Conservation (phyloP, 306 rosid species). For the Biancaea sappan region DNA sequence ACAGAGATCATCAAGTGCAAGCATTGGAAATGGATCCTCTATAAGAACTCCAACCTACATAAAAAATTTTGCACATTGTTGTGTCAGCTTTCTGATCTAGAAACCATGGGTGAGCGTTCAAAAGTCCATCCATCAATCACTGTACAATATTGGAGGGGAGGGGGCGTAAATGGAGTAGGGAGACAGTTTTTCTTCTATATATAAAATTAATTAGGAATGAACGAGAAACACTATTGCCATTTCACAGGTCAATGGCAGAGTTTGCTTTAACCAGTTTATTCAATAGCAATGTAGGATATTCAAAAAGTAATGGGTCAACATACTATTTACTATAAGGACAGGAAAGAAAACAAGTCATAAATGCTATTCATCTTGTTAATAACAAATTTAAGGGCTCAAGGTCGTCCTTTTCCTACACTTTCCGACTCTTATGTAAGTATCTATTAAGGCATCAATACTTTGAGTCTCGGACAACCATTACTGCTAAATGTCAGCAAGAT, state of each 20-base stretch:
- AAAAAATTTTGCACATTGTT: slow-evolving; percentile 26
- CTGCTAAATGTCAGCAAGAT: not conserved
- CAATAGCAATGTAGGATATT: not conserved
- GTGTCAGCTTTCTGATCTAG: slow-evolving; percentile 12
- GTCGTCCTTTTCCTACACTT: not conserved
- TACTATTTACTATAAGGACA: not conserved
- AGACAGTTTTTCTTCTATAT: not conserved
- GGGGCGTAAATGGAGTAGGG: not conserved
- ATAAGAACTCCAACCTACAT: slow-evolving; percentile 91
- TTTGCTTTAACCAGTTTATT: not conserved
- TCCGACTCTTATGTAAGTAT: not conserved
- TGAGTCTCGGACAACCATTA: not conserved
- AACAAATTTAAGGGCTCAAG: not conserved
- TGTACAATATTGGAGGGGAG: not conserved
- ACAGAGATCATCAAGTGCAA: slow-evolving; percentile 82
- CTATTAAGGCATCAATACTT: not conserved
- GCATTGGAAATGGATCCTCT: slow-evolving; percentile 94
- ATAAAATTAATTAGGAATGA: not conserved
- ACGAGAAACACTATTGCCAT: not conserved
- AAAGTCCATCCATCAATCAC: slow-evolving; percentile 22
- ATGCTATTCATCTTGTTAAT: not conserved
- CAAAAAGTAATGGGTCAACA: not conserved
- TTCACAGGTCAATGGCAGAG: not conserved
- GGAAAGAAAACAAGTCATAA: not conserved
- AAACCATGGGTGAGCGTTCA: slow-evolving; percentile 22